These are phyloP conservation scores for Magnusiomyces tetraspermus DNA, from an alignment of 1,139 yeast species.

Conservation along the genomic window DNA sequence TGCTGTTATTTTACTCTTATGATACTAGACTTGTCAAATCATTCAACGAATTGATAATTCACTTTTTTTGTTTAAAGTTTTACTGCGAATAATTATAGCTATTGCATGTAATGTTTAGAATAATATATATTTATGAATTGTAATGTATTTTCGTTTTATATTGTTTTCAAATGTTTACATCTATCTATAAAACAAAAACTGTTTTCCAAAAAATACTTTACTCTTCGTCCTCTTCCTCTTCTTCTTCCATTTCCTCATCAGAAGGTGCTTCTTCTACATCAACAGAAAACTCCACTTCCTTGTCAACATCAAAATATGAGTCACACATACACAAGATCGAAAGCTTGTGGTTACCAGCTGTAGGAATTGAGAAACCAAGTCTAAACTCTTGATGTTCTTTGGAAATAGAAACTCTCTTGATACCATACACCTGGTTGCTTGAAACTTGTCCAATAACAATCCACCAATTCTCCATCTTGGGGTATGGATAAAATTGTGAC, in stretches of 20 bases:
- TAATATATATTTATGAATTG: too few species aligned
- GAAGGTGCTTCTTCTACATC: slow-evolving; percentile 35
- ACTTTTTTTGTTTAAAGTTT: too few species aligned
- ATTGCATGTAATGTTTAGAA: too few species aligned
- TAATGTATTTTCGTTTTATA: too few species aligned
- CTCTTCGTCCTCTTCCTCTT: slow-evolving; percentile 8
- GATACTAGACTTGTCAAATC: too few species aligned
- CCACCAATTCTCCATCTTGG: slow-evolving; percentile 69
- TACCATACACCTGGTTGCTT: slow-evolving; percentile 57
- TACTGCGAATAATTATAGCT: too few species aligned
- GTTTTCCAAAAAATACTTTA: too few species aligned
- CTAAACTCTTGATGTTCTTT: slow-evolving; percentile 46
- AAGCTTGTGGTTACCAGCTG: slow-evolving; percentile 50
- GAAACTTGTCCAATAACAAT: slow-evolving; percentile 63
- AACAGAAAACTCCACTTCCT: slow-evolving; percentile 52
- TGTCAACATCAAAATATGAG: slow-evolving; percentile 83
- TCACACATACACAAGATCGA: slow-evolving; percentile 86
- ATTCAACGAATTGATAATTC: too few species aligned
- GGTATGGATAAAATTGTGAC: slow-evolving; percentile 46
- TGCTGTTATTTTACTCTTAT: too few species aligned
- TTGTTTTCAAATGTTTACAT: too few species aligned
- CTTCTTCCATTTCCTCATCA: slow-evolving; percentile 26
- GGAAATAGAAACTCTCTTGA: slow-evolving; percentile 53
- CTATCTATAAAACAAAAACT: too few species aligned
- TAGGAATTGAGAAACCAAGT: slow-evolving; percentile 51